Percentiles rank a stretch among this genome's conserved stretches.
phyloP scores from a whole-genome alignment of 345 rosid genomes.

The Eucalyptus erythrocorys region DNA sequence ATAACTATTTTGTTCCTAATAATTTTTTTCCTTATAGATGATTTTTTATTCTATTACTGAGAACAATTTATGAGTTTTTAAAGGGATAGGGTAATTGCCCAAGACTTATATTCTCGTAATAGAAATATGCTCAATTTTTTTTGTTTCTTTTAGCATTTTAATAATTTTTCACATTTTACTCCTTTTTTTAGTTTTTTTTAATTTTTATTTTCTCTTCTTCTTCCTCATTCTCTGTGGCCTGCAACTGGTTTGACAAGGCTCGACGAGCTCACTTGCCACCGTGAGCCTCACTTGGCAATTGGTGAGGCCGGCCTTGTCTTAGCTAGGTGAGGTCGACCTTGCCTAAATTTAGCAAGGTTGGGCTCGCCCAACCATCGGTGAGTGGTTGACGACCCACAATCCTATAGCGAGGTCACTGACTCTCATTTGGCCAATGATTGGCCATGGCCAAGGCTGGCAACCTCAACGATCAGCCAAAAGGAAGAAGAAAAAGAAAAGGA shows the following conservation, averaged over 20 bases:
- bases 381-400: fast-evolving
- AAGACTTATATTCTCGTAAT: no score
- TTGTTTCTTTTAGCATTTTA: no score
- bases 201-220: no score
- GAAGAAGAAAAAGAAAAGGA: no score
- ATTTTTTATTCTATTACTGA: fast-evolving
- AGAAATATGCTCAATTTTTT: no score
- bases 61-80: no score
- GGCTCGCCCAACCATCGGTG: fast-evolving
- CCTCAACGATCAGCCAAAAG: no score
- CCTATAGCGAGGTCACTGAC: no score
- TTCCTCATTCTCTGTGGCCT: fast-evolving
- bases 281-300: no score
- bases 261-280: fast-evolving
- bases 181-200: fast-evolving
- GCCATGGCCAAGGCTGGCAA: fast-evolving
- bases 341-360: fast-evolving
- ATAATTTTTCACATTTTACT: fast-evolving
- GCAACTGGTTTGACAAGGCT: fast-evolving
- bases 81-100: no score
- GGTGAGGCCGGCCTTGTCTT: fast-evolving
- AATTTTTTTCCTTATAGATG: fast-evolving
- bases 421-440: no score
- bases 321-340: fast-evolving
- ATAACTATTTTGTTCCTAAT: no score